phyloP scores from a whole-genome alignment of 1,284 basidiomycete species.

The Austroboletus niveus region DNA sequence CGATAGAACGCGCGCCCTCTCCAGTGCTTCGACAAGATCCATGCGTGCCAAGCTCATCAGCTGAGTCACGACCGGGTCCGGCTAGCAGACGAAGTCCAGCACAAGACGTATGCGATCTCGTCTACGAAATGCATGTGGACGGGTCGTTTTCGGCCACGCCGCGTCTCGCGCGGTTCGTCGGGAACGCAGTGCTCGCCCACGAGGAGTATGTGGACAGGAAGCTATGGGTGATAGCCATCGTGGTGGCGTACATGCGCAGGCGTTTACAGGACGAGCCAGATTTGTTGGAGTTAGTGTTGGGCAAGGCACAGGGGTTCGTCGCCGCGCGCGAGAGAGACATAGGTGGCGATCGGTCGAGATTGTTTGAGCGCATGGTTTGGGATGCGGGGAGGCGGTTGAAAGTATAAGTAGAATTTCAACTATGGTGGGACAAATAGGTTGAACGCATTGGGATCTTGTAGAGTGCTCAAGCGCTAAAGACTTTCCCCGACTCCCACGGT shows the following conservation, averaged over 20 bases:
- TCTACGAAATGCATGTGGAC: conserved; percentile 42
- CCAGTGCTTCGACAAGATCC: conserved; percentile 6
- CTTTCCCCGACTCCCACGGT: too few relatives aligned
- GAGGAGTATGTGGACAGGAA: conserved; percentile 23
- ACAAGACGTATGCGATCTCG: conserved; percentile 34
- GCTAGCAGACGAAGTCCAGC: not conserved
- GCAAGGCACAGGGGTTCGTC: conserved; percentile 38
- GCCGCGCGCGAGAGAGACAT: not conserved
- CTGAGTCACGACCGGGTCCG: too few relatives aligned
- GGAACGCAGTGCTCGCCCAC: conserved; percentile 24
- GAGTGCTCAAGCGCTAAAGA: too few relatives aligned
- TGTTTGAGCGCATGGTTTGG: conserved; percentile 25
- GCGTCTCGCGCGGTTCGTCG: conserved; percentile 32
- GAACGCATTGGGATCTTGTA: too few relatives aligned
- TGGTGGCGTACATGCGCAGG: conserved; percentile 38
- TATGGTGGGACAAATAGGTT: too few relatives aligned
- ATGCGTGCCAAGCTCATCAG: not conserved
- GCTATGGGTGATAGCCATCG: conserved; percentile 44
- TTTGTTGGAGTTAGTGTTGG: conserved; percentile 35
- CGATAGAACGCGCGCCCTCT: conserved; percentile 21
- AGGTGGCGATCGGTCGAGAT: not conserved
- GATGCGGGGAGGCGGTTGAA: conserved; percentile 10
- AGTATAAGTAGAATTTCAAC: too few relatives aligned
- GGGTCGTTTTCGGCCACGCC: conserved; percentile 42
- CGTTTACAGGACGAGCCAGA: conserved; percentile 33